Evolutionary conservation across 2,329 filamentous ascomycete species (phyloP), one percentile per base, ranked within the genome.

Genomic region (Thielaviopsis punctulata): DNA sequence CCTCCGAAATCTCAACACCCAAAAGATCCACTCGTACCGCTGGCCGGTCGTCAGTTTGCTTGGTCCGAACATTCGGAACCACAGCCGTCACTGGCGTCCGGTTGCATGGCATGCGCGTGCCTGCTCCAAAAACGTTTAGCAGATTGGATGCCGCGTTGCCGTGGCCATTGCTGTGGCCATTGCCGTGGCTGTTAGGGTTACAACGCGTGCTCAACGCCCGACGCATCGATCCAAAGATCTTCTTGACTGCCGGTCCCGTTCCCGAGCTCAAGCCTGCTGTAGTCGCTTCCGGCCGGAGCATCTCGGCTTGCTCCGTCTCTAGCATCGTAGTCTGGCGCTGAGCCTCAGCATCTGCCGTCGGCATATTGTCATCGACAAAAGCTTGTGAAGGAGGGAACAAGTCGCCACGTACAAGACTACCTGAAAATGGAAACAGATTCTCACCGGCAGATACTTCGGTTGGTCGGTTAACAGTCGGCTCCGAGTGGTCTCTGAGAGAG

Each of bases 351-450:
- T 63, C 63, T 3, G 72, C 72, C 47, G 69, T 70, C 5, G 76
- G 72, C 5, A 75, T 69, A 50, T 79, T 67, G 33, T 80, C 69
- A 44, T 89, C 80, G 41, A 95, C 83, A 62, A 85, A 87, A 0
- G 89, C 80, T 56, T 92, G 84, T 0, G 78, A 79, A 1, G 90
- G 92, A 15, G 88, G 86, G 56, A 93, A 77, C 5, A 95, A 63
- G 54, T 88, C 86, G 13, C 92, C 92, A 49, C 90, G 79, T 19
- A 96, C 89, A 36, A 98, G 76, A 57, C 84, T 90, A 9, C 89
- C 87, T 3, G 83, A 80, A 60, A 86, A 82, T 12, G 83, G 79
- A n/a, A n/a, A n/a, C 21, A 81, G 69, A 9, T 80, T 73, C 57
- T 82, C 72, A 13, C 80, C 65, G 15, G 81, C 66, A n/a, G n/a